Evolutionary conservation across 1,284 basidiomycete genomes (phyloP), one percentile per base, ranked within the genome.

Genomic region (Microbotryum scabiosae): DNA sequence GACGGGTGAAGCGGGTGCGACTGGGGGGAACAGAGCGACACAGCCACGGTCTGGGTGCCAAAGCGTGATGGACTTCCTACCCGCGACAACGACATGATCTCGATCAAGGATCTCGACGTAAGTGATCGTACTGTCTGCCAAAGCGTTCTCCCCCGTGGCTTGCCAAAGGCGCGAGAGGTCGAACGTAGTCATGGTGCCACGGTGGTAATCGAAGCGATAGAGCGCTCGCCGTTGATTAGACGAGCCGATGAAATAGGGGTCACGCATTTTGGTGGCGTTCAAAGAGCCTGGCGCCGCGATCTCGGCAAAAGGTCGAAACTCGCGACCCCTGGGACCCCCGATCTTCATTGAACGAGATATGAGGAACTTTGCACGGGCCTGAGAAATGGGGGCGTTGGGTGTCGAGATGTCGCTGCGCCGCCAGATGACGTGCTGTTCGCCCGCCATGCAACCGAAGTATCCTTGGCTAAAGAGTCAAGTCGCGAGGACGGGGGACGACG

Each of bases 111-210:
- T 48, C 30, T 56, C 55, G 47, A 56, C 28, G 30, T 56, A 56
- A 28, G 25, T 25, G 23, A 56, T 45, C 36, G 36, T 25, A 7
- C 21, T 21, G 43, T 55, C 54, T 12, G 26, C 20, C 23, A 55
- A 25, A 21, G 21, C 44, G 32, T 41, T 10, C 16, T 41, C 36
- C 1, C 36, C 14, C 14, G 36, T 41, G 26, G n/a, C 6, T 18
- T 36, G 25, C 54, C 54, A 55, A 8, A 55, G 54, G 20, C 21
- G n/a, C 9, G 54, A 44, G 43, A 55, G 44, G 54, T 55, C 41
- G 12, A 55, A 21, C 21, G 54, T 45, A 2, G 25, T 21, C 20
- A 45, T 21, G 1, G 25, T n/a, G 30, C n/a, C 26, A 9, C 20
- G 23, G n/a, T 32, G 16, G 23, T 49, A 20, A 25, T 56, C 28